These are phyloP conservation scores for Sphagnum magellanicum DNA, from an alignment of 228 moss, liverwort and hornwort genomes.

Conservation along the genomic window DNA sequence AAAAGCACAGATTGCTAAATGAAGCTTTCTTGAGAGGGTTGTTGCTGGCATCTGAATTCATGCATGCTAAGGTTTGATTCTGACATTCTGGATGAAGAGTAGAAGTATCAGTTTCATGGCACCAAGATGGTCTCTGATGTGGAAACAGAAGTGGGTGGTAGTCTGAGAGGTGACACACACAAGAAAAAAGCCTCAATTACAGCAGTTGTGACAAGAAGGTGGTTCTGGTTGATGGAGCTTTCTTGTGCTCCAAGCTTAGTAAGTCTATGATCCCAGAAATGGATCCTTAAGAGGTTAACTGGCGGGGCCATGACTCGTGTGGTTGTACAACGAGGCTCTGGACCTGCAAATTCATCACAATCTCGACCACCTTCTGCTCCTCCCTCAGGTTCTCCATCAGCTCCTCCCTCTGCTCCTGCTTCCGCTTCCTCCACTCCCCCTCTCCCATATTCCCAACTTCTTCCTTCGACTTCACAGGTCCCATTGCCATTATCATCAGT, in stretches of 20 bases:
- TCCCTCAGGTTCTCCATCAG: slow-evolving; percentile 44
- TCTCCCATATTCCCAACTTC: neutral
- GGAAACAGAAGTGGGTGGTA: neutral
- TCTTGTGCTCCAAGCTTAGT: neutral
- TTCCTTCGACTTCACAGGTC: neutral
- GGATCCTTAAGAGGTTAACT: neutral
- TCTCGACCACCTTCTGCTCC: slow-evolving; percentile 45
- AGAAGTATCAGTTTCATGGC: neutral
- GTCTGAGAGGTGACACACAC: neutral
- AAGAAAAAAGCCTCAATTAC: neutral
- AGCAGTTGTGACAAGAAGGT: neutral
- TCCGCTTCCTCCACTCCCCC: slow-evolving; percentile 16
- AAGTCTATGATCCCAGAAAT: neutral
- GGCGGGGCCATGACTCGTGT: slow-evolving; percentile 72
- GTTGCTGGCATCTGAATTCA: no score
- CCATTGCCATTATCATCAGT: no score
- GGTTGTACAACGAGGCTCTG: slow-evolving; percentile 67
- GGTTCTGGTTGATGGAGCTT: no score
- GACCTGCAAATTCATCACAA: slow-evolving; percentile 42
- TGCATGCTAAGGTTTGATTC: no score
- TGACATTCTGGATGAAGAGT: neutral
- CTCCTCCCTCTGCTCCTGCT: slow-evolving; percentile 29
- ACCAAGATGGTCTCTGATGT: neutral
- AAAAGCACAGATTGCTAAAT: no score
- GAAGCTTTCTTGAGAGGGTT: no score